Conservation (phyloP, 2,329 filamentous ascomycete genomes). For the Penicillium aurantiogriseum region DNA sequence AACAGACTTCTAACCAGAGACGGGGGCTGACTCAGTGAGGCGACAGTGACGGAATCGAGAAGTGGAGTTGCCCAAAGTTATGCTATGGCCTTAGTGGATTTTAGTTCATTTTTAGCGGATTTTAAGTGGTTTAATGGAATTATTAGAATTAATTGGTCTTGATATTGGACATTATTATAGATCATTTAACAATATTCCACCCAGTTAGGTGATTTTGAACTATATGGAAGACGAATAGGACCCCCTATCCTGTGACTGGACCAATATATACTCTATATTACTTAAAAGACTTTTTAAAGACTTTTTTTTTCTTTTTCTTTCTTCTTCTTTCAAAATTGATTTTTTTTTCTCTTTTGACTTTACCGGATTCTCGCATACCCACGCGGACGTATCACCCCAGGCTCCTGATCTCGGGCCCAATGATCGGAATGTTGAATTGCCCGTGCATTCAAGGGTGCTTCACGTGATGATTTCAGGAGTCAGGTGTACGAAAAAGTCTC, state of each 20-base stretch:
- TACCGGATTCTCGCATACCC: neutral
- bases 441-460: neutral
- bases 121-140: neutral
- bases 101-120: neutral
- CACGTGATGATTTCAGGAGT: constrained; percentile 1
- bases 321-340: neutral
- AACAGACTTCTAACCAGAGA: constrained; percentile 10
- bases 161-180: neutral
- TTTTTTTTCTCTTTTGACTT: neutral
- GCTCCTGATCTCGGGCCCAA: neutral
- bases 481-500: neutral
- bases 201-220: neutral
- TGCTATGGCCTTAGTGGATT: neutral
- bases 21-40: constrained; percentile 25
- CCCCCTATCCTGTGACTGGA: neutral
- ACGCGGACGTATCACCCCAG: constrained; percentile 2
- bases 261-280: neutral
- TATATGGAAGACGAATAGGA: neutral
- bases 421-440: constrained; percentile 1
- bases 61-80: constrained; percentile 22
- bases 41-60: constrained; percentile 25
- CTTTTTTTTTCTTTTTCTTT: neutral
- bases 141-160: neutral
- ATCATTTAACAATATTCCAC: neutral
- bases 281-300: neutral